These are phyloP conservation scores for Uncinocarpus reesii DNA, from an alignment of 2,329 filamentous ascomycete species.

Conservation along the genomic window DNA sequence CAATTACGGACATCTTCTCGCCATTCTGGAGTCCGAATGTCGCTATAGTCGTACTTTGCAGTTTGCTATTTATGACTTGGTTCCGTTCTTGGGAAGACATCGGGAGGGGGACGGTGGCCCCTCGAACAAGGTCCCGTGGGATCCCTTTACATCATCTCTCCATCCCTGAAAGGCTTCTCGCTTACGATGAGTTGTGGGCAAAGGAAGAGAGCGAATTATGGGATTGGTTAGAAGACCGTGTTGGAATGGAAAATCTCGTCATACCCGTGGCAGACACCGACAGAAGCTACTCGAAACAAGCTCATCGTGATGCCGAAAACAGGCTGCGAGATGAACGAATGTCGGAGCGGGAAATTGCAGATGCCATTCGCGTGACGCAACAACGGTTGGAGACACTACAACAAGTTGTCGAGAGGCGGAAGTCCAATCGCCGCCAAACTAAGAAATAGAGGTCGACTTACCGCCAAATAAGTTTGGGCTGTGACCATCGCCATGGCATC, in stretches of 20 bases:
- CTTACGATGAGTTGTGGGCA: slow-evolving; percentile 89
- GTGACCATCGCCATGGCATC: not conserved
- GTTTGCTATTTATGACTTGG: slow-evolving; percentile 65
- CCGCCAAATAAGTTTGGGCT: not conserved
- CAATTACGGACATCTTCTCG: slow-evolving; percentile 57
- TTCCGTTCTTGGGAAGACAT: slow-evolving; percentile 51
- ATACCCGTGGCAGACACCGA: slow-evolving; percentile 27
- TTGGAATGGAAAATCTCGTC: slow-evolving; percentile 54
- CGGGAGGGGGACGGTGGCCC: too few species aligned
- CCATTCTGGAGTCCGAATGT: slow-evolving; percentile 67
- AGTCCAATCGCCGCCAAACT: slow-evolving; percentile 17
- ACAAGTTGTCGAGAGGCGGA: slow-evolving; percentile 55
- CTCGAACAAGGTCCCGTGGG: slow-evolving; percentile 29
- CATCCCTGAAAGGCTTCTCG: slow-evolving; percentile 58
- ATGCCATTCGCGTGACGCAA: slow-evolving; percentile 78
- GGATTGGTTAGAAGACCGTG: slow-evolving; percentile 85
- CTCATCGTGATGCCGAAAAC: slow-evolving; percentile 43
- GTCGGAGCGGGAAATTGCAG: slow-evolving; percentile 61
- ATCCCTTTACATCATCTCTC: slow-evolving; percentile 33
- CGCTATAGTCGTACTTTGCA: slow-evolving; percentile 61
- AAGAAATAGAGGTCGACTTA: not conserved
- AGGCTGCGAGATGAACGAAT: slow-evolving; percentile 56
- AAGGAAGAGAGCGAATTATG: slow-evolving; percentile 79
- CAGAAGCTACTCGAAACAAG: slow-evolving; percentile 29
- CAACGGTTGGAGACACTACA: slow-evolving; percentile 71